A percentile compares a stretch with the other conserved stretches of the same genome.
phyloP scores from a whole-genome alignment of 768 basidiomycete genomes.

The Tephrocybe sp. region DNA sequence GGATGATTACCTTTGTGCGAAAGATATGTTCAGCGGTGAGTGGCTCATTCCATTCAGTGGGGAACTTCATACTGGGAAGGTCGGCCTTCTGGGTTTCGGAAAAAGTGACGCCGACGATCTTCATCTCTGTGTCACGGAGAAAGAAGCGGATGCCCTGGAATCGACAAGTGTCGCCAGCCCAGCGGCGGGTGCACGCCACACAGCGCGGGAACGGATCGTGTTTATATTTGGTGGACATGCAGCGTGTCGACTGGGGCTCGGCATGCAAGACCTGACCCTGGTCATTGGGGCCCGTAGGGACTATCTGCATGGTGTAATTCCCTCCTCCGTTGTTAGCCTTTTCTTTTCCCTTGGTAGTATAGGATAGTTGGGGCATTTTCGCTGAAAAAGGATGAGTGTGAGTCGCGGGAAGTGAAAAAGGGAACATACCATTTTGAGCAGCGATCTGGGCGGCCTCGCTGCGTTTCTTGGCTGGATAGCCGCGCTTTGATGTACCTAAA shows the following conservation, averaged over 20 bases:
- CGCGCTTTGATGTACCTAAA: conserved; percentile 66
- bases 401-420: conserved; percentile 7
- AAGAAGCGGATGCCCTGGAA: conserved; percentile 86
- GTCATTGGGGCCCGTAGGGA: conserved; percentile 29
- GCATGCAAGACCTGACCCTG: conserved; percentile 41
- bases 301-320: conserved; percentile 26
- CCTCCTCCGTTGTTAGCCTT: conserved; percentile 39
- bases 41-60: conserved; percentile 64
- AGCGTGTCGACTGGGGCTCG: conserved; percentile 76
- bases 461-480: conserved; percentile 72
- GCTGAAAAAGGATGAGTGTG: conserved; percentile 27
- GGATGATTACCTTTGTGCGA: conserved; percentile 56
- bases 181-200: conserved; percentile 81
- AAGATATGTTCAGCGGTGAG: conserved; percentile 50
- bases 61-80: conserved; percentile 62
- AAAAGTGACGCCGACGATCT: conserved; percentile 69
- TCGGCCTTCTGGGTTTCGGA: conserved; percentile 62
- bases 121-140: conserved; percentile 57
- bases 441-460: conserved; percentile 66
- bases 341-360: conserved; percentile 44
- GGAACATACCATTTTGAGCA: conserved; percentile 58
- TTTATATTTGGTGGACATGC: conserved; percentile 82
- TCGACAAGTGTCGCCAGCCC: conserved; percentile 86
- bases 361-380: conserved; percentile 46
- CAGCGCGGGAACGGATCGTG: conserved; percentile 75